Evolutionary conservation across 1,284 basidiomycete species (phyloP), one percentile per base, ranked within the genome.

Genomic region (Coniophora puteana): DNA sequence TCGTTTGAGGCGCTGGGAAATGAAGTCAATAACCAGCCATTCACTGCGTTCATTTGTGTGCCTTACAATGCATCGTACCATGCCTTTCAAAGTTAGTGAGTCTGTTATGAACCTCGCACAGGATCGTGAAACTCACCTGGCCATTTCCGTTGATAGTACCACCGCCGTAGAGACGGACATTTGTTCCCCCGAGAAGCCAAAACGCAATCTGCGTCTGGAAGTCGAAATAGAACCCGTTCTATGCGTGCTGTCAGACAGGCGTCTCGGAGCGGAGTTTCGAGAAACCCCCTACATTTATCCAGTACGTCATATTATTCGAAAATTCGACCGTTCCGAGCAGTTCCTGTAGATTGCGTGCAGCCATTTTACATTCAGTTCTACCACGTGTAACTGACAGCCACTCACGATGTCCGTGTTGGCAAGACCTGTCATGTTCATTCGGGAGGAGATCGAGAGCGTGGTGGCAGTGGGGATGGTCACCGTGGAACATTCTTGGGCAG

Each of bases 71-170:
- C 65, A 47, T 78, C 72, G 51, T 74, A 80, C 77, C 77, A 80
- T 11, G 65, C 67, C 65, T 74, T 49, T 8, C 51, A 53, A 53
- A 25, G 43, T 53, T 28, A 51, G n/a, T 11, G 23, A 17, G 13
- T 38, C 8, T 49, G 41, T 55, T 54, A 11, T 48, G 45, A 17
- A 47, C 46, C 13, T 42, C 44, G 27, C 49, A 14, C 11, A n/a
- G 13, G 38, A 31, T 36, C 23, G 17, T 5, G 27, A 17, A n/a
- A 26, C 57, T 28, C 45, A 71, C 71, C 58, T 79, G 76, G 10
- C 77, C 77, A 22, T 68, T 66, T n/a, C 78, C 78, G 52, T 81
- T 77, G 10, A 81, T 59, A 1, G 73, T 77, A 18, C 78, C 78
- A 40, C 78, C 78, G 4, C 78, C 80, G 44, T 74, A 70, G 21